These are phyloP conservation scores for Pleodorina starrii DNA, from an alignment of 139 green algal species.

Conservation along the genomic window DNA sequence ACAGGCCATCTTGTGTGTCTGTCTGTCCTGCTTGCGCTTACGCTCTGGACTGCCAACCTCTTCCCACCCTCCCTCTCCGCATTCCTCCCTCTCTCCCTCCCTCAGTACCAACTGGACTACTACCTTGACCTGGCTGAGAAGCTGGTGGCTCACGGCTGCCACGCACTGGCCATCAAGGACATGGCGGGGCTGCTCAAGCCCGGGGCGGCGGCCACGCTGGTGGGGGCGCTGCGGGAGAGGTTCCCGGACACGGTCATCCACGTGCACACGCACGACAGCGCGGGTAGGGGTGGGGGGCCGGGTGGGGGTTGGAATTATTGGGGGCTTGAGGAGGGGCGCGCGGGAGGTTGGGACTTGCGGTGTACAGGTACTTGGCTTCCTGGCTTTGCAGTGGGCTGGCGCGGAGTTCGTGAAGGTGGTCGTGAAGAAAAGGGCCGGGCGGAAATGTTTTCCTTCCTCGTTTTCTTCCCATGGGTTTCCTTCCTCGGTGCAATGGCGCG, in stretches of 20 bases:
- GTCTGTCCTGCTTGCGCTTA: background rate
- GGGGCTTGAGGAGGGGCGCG: background rate
- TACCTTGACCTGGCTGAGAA: conserved; percentile 90
- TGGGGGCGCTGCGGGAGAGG: conserved; percentile 79
- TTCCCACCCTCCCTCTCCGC: background rate
- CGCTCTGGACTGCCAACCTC: background rate
- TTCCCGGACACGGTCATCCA: conserved; percentile 89
- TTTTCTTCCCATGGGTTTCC: no score
- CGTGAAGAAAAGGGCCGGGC: background rate
- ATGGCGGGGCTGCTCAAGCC: conserved; percentile 92
- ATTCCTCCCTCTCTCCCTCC: background rate
- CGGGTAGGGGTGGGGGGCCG: conserved; percentile 63
- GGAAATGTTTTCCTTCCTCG: background rate
- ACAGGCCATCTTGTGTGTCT: background rate
- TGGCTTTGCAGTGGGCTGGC: no score
- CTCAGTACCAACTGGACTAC: conserved; percentile 94
- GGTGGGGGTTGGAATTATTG: background rate
- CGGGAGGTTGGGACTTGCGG: background rate
- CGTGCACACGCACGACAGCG: conserved; percentile 97
- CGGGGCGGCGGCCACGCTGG: conserved; percentile 84
- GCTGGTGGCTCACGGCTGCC: conserved; percentile 83
- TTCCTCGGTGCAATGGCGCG: no score
- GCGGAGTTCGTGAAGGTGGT: no score
- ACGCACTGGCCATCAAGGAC: conserved; percentile 93
- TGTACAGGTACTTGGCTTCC: conserved; percentile 20